Conservation (phyloP, 1,284 basidiomycete species). For the Cutaneotrichosporon dermatis region DNA sequence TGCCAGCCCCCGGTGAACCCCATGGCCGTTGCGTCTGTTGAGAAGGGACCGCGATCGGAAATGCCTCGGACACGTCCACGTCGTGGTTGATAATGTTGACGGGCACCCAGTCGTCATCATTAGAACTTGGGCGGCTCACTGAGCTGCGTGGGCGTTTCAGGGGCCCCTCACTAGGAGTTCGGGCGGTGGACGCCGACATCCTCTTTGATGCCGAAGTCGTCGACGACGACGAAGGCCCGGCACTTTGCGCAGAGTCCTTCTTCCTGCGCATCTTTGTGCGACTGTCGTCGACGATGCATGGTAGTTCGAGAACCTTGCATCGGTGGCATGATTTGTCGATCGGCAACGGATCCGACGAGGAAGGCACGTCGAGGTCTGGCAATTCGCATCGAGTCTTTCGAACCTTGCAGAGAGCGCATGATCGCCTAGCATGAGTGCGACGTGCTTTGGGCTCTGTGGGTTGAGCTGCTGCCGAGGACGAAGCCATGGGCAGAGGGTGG, state of each 20-base stretch:
- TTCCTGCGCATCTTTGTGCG: slow-evolving; percentile 21
- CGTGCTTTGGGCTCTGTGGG: slow-evolving; percentile 27
- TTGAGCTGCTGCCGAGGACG: neutral
- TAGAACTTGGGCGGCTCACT: neutral
- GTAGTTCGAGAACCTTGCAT: slow-evolving; percentile 37
- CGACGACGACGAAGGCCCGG: neutral
- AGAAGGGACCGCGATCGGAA: neutral
- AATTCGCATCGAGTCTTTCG: slow-evolving; percentile 46
- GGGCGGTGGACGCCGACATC: neutral
- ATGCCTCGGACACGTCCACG: slow-evolving; percentile 23
- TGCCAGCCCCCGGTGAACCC: neutral
- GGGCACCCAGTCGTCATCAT: neutral
- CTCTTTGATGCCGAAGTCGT: neutral
- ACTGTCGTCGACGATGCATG: slow-evolving; percentile 43
- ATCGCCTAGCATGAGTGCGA: slow-evolving; percentile 43
- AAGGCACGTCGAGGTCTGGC: slow-evolving; percentile 41
- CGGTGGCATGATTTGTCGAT: slow-evolving; percentile 42
- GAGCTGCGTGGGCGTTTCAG: neutral
- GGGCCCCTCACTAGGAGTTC: neutral
- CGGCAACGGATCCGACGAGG: slow-evolving; percentile 30
- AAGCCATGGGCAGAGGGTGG: neutral
- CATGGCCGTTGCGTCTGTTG: neutral
- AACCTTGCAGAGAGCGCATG: slow-evolving; percentile 44
- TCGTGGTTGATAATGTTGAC: slow-evolving; percentile 26
- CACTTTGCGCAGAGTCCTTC: neutral